Base-by-base conservation (phyloP, 306 rosid genomes). In the Quercus gilva region DNA sequence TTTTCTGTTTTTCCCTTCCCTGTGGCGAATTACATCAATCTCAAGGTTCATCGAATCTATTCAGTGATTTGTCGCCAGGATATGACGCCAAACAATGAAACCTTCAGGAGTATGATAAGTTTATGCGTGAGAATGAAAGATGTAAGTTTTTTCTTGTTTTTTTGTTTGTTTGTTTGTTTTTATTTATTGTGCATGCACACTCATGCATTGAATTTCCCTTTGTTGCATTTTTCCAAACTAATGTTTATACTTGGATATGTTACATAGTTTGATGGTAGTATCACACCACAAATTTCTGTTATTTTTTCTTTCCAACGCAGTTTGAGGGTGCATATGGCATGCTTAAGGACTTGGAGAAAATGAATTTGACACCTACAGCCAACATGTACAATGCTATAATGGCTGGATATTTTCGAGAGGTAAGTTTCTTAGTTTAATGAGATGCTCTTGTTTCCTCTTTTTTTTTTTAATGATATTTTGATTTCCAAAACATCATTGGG, bases 341-440 rank as follows among this genome's bases (percentile, higher is more conserved):
- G 89, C 85, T 92, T 53, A 71, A 67, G 67, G 93, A 89, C 77
- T 77, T 87, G 56, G 74, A 85, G 79, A 78, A 88, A 83, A 80
- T 81, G 88, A 79, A 84, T 74, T 33, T 90, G 82, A 81, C 45
- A 56, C 88, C 92, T 56, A 85, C 89, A 1, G 1, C 86, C 15
- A 15, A 23, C 85, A 90, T 92, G 92, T 95, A 89, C 89, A 92
- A 95, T 83, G 83, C 91, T 75, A 91, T 95, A 78, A 85, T 95
- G 92, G 91, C 81, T n/a, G 99, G 97, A 69, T 92, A 89, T 88
- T 92, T 90, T 72, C 92, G 96, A 61, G 93, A 92, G 97, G 99
- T 95, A 84, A 60, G 73, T 70, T 77, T 71, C 55, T 87, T 74
- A 76, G 69, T 43, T 83, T 79, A 52, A 68, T 70, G 60, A 43